These are phyloP conservation scores for Paspalum notatum DNA, from an alignment of 176 grass and related monocot species.

Conservation along the genomic window DNA sequence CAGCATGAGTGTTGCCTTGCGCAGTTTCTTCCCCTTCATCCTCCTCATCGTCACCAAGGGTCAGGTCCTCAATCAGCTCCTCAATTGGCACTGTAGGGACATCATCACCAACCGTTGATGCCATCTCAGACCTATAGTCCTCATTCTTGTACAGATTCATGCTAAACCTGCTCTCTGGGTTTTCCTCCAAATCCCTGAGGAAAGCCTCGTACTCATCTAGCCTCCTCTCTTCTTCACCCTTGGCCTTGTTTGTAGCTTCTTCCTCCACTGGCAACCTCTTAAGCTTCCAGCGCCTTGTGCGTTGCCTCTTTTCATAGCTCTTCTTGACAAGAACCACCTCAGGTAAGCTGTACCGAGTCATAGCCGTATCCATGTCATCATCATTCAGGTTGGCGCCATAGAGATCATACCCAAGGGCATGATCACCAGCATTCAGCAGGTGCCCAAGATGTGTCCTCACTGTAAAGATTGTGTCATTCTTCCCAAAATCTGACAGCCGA, in stretches of 20 bases:
- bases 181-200: constrained; percentile 61
- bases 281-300: constrained; percentile 59
- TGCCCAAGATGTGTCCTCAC: constrained; percentile 84
- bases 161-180: constrained; percentile 54
- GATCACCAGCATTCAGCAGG: constrained; percentile 74
- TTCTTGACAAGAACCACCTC: constrained; percentile 92
- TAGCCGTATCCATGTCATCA: constrained; percentile 70
- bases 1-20: neutral
- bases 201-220: constrained; percentile 66
- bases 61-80: constrained; percentile 79
- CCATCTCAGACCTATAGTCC: constrained; percentile 82
- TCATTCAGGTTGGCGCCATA: constrained; percentile 75
- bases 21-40: constrained; percentile 28
- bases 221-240: constrained; percentile 76
- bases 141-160: constrained; percentile 70
- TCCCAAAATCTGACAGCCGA: constrained; percentile 73
- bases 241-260: constrained; percentile 49
- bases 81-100: constrained; percentile 64
- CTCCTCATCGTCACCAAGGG: constrained; percentile 56
- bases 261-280: constrained; percentile 71
- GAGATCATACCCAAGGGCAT: constrained; percentile 88
- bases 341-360: constrained; percentile 57
- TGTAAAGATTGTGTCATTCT: constrained; percentile 77
- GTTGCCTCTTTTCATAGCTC: constrained; percentile 80
- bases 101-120: constrained; percentile 79